These are phyloP conservation scores for Malbranchea cinnamomea DNA, from an alignment of 2,329 filamentous ascomycete genomes.

Conservation along the genomic window DNA sequence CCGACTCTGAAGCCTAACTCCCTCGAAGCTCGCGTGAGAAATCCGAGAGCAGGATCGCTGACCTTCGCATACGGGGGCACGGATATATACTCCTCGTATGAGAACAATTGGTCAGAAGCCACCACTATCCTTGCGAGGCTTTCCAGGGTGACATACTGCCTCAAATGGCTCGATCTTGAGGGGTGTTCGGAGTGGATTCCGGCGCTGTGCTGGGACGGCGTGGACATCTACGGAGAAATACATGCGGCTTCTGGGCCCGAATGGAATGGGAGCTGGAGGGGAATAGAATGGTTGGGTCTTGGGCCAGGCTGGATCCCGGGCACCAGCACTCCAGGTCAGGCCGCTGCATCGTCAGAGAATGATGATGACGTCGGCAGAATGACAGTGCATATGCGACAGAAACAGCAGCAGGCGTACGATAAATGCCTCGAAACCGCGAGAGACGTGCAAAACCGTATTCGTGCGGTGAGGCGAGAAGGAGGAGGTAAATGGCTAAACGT, in stretches of 20 bases:
- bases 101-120: slow-evolving; percentile 42
- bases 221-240: slow-evolving; percentile 13
- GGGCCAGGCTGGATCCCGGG: slow-evolving; percentile 27
- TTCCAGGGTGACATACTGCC: slow-evolving; percentile 39
- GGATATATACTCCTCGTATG: slow-evolving; percentile 34
- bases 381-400: slow-evolving; percentile 5
- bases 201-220: slow-evolving; percentile 33
- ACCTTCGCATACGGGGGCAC: slow-evolving; percentile 35
- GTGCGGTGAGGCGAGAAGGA: slow-evolving; percentile 16
- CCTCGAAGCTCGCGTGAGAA: slow-evolving; percentile 28
- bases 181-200: slow-evolving; percentile 42
- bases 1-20: slow-evolving; percentile 43
- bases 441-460: slow-evolving; percentile 19
- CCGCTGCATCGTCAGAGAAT: neutral
- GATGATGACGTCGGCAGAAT: neutral
- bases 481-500: slow-evolving; percentile 28
- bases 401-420: slow-evolving; percentile 19
- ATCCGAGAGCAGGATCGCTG: slow-evolving; percentile 25
- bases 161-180: slow-evolving; percentile 48
- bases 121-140: slow-evolving; percentile 41
- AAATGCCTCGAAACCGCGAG: slow-evolving; percentile 16
- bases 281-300: slow-evolving; percentile 28
- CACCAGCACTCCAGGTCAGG: slow-evolving; percentile 1
- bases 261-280: slow-evolving; percentile 33
- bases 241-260: slow-evolving; percentile 23